phyloP scores from a whole-genome alignment of 371 early-diverging fungal genomes.

The Rhizopus delemar region DNA sequence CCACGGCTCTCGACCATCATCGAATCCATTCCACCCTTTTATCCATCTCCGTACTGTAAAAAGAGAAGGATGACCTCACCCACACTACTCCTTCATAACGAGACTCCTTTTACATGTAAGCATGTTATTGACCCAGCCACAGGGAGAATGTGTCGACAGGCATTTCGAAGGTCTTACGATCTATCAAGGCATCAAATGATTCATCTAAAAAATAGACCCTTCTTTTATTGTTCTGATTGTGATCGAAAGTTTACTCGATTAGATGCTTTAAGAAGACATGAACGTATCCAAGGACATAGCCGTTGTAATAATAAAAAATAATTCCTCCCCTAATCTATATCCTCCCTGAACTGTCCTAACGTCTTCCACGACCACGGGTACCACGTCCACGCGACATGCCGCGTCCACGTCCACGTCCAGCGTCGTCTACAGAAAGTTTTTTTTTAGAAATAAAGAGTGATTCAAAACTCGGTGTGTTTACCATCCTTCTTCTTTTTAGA shows the following conservation, averaged over 20 bases:
- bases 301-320: slow-evolving; percentile 10
- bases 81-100: slow-evolving; percentile 2
- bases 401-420: slow-evolving; percentile 60
- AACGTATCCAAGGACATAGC: slow-evolving; percentile 43
- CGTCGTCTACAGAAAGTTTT: slow-evolving; percentile 19
- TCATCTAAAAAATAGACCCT: slow-evolving; percentile 44
- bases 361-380: slow-evolving; percentile 40
- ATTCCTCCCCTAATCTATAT: slow-evolving; percentile 29
- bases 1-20: slow-evolving; percentile 10
- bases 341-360: slow-evolving; percentile 18
- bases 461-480: neutral
- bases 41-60: slow-evolving; percentile 1
- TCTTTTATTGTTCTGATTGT: slow-evolving; percentile 41
- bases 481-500: slow-evolving; percentile 82
- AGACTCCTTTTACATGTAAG: slow-evolving; percentile 34
- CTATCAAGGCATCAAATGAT: slow-evolving; percentile 46
- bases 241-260: slow-evolving; percentile 47
- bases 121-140: slow-evolving; percentile 22
- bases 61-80: neutral
- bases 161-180: slow-evolving; percentile 49
- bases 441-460: neutral
- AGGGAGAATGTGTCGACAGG: slow-evolving; percentile 35
- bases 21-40: neutral
- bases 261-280: slow-evolving; percentile 50
- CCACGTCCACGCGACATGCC: slow-evolving; percentile 66